Conservation (phyloP, 495 filamentous ascomycete genomes). For the Sabuloglossum arenarium region DNA sequence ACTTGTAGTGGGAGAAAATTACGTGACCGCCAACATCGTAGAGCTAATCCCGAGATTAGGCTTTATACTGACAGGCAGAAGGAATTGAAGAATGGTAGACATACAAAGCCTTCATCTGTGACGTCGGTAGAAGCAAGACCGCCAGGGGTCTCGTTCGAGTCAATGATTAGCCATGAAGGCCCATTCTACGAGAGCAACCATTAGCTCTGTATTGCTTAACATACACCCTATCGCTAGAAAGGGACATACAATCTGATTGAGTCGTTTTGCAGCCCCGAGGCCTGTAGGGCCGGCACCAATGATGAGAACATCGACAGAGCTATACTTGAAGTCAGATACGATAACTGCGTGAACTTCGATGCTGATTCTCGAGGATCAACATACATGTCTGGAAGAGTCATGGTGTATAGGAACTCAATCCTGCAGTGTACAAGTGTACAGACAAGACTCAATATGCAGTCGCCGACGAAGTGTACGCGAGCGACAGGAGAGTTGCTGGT, state of each 20-base stretch:
- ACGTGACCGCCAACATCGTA: conserved; percentile 99
- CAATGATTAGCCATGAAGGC: conserved; percentile 90
- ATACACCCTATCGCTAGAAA: conserved; percentile 9
- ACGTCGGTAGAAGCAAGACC: conserved; percentile 94
- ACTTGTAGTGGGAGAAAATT: conserved; percentile 99
- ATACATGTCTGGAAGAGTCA: conserved; percentile 27
- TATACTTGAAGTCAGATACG: conserved; percentile 16
- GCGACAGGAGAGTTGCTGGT: too few species aligned
- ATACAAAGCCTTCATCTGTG: conserved; percentile 91
- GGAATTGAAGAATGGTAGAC: conserved; percentile 20
- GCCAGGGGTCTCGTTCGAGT: conserved; percentile 81
- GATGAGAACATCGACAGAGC: conserved; percentile 89
- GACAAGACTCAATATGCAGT: background rate
- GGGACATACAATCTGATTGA: conserved; percentile 73
- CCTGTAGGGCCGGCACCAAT: conserved; percentile 97
- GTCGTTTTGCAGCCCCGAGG: conserved; percentile 88
- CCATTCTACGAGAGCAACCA: conserved; percentile 34
- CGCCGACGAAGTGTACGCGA: too few species aligned
- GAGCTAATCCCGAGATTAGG: conserved; percentile 32
- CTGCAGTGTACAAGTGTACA: background rate
- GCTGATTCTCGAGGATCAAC: conserved; percentile 4
- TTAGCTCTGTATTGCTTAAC: conserved; percentile 3
- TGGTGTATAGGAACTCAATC: too few species aligned
- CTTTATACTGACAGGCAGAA: background rate
- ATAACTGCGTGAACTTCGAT: conserved; percentile 1